Evolutionary conservation across 805 yeast genomes (phyloP), one percentile per base, ranked within the genome.

Genomic region (Metschnikowia koreensis): DNA sequence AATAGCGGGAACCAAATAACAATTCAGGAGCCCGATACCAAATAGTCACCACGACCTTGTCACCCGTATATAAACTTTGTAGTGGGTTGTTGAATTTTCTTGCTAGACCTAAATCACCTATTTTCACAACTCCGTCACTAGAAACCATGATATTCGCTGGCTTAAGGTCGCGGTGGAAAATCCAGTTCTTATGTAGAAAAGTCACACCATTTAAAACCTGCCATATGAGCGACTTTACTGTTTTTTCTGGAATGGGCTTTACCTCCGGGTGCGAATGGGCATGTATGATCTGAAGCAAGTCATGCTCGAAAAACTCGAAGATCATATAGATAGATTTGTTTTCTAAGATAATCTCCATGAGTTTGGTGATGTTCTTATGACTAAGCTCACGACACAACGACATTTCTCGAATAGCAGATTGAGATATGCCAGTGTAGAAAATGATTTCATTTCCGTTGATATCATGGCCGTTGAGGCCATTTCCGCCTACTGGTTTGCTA

Each of bases 101-200:
- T 0, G 97, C 97, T 36, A 92, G 74, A 1, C 98, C 98, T 59
- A 92, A 76, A 71, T 93, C 99, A 22, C 98, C 99, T 54, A 93
- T 92, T 67, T 94, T 94, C 16, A 93, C 94, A n/a, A 84, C 82
- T 0, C 99, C 99, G 52, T 81, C 82, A 8, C 84, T 79, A 0
- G 97, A 83, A 0, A 93, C 96, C 98, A 93, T 94, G 58, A 94
- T 93, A 69, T 93, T 93, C 1, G 99, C 99, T 1, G 99, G 99
- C 63, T 94, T 94, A 57, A 94, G 77, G 69, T 94, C 99, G 55
- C 99, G 78, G 69, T 94, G 99, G 46, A 94, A 74, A 2, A 94
- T 84, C 98, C 99, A 94, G 68, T 94, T 93, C 67, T 91, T 93
- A 68, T 94, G 99, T 41, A 94, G 70, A 64, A 86, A 94, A 0